Conservation (phyloP, 2,329 filamentous ascomycete genomes). For the Venturia effusa region DNA sequence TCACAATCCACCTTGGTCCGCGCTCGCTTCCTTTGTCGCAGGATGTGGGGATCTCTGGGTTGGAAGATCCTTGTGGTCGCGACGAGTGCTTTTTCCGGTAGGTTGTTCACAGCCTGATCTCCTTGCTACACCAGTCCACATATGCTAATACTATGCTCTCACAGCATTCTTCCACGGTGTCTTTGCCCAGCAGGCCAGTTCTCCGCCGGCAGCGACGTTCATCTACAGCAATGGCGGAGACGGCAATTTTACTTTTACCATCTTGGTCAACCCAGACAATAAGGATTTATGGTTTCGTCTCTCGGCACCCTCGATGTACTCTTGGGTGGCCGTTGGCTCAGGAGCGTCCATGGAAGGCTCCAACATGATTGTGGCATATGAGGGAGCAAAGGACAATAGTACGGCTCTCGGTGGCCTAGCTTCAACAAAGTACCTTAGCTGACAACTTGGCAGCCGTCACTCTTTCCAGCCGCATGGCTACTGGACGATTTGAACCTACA, state of each 20-base stretch:
- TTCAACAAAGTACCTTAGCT: background rate
- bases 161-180: background rate
- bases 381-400: slow-evolving; percentile 32
- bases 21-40: background rate
- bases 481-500: slow-evolving; percentile 42
- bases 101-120: background rate
- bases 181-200: background rate
- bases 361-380: slow-evolving; percentile 46
- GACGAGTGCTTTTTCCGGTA: background rate
- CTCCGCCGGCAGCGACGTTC: background rate
- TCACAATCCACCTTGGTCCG: background rate
- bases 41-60: background rate
- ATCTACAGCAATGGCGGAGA: slow-evolving; percentile 1
- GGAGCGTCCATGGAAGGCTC: slow-evolving; percentile 42
- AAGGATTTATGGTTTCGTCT: slow-evolving; percentile 46
- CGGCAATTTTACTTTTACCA: slow-evolving; percentile 18
- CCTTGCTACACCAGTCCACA: background rate
- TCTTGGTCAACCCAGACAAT: slow-evolving; percentile 19
- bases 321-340: slow-evolving; percentile 47
- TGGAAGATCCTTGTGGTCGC: background rate
- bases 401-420: background rate
- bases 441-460: slow-evolving; percentile 32
- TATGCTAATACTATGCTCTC: background rate
- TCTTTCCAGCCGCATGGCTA: slow-evolving; percentile 43
- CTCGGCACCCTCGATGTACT: slow-evolving; percentile 33